A percentile compares a stretch with the other conserved stretches of the same genome.
Conservation (phyloP, 495 filamentous ascomycete genomes). For the Sabuloglossum arenarium region DNA sequence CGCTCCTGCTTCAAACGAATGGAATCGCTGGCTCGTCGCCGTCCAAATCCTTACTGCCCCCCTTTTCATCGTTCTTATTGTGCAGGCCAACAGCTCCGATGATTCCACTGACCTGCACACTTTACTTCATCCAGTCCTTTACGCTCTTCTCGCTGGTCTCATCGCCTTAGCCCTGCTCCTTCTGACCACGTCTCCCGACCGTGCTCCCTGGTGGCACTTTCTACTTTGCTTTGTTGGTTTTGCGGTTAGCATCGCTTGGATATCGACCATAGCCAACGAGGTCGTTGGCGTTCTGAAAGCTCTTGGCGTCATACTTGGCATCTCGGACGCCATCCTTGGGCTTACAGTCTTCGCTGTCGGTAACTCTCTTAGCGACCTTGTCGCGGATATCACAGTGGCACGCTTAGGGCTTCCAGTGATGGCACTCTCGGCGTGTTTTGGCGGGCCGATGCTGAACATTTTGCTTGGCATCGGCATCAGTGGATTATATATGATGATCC, state of each 20-base stretch:
- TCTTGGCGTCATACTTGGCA: conserved; percentile 75
- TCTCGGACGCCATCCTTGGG: conserved; percentile 89
- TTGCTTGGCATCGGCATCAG: conserved; percentile 79
- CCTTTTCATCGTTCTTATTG: conserved; percentile 54
- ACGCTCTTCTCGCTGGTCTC: conserved; percentile 49
- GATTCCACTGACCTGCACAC: neutral
- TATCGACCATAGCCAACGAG: conserved; percentile 86
- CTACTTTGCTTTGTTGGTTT: conserved; percentile 83
- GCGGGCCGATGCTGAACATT: conserved; percentile 95
- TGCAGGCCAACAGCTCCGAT: conserved; percentile 49
- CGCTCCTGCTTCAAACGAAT: conserved; percentile 14
- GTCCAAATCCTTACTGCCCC: conserved; percentile 78
- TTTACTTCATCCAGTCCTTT: conserved; percentile 43
- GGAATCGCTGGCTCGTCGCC: conserved; percentile 79
- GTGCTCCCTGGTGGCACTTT: conserved; percentile 43
- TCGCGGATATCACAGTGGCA: conserved; percentile 88
- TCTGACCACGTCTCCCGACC: conserved; percentile 33
- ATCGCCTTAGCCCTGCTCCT: conserved; percentile 39
- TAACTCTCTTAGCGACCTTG: conserved; percentile 84
- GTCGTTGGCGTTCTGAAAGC: conserved; percentile 92
- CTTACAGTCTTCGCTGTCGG: conserved; percentile 94
- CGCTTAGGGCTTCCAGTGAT: conserved; percentile 88
- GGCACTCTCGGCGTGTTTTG: conserved; percentile 90
- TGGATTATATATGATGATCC: conserved; percentile 65
- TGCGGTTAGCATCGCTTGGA: conserved; percentile 79